phyloP scores from a whole-genome alignment of 768 basidiomycete species.

The Pholiota microspora region DNA sequence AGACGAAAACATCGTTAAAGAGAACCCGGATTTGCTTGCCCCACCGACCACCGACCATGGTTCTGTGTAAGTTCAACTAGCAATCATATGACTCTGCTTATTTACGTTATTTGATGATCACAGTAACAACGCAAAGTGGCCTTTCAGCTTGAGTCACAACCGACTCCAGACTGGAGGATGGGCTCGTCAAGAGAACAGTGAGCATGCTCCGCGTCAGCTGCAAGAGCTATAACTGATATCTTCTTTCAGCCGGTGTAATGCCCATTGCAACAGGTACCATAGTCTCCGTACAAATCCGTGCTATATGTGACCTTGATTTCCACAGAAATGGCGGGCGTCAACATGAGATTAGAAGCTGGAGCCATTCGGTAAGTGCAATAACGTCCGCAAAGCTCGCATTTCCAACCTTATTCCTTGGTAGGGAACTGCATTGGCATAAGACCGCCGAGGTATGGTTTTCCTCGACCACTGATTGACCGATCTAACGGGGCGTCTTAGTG shows the following conservation, averaged over 20 bases:
- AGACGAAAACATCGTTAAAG: slow-evolving; percentile 45
- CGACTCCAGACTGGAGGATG: slow-evolving; percentile 61
- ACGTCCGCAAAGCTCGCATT: background rate
- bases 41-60: slow-evolving; percentile 65
- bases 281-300: no score
- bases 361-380: slow-evolving; percentile 36
- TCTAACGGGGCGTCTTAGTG: slow-evolving; percentile 28
- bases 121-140: slow-evolving; percentile 58
- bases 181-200: slow-evolving; percentile 48
- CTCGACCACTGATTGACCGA: background rate
- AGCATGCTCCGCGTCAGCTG: slow-evolving; percentile 29
- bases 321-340: slow-evolving; percentile 34
- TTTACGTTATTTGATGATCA: background rate
- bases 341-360: slow-evolving; percentile 52
- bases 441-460: slow-evolving; percentile 35
- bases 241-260: slow-evolving; percentile 37
- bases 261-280: slow-evolving; percentile 46
- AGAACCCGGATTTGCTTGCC: slow-evolving; percentile 56
- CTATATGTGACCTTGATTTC: slow-evolving; percentile 10
- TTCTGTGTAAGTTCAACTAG: slow-evolving; percentile 29
- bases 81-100: background rate
- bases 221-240: background rate
- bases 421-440: slow-evolving; percentile 56
- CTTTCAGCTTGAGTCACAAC: slow-evolving; percentile 58
- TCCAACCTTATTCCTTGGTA: slow-evolving; percentile 18